phyloP scores from a whole-genome alignment of 441 rosid genomes.

The Dalechampia spathulata region DNA sequence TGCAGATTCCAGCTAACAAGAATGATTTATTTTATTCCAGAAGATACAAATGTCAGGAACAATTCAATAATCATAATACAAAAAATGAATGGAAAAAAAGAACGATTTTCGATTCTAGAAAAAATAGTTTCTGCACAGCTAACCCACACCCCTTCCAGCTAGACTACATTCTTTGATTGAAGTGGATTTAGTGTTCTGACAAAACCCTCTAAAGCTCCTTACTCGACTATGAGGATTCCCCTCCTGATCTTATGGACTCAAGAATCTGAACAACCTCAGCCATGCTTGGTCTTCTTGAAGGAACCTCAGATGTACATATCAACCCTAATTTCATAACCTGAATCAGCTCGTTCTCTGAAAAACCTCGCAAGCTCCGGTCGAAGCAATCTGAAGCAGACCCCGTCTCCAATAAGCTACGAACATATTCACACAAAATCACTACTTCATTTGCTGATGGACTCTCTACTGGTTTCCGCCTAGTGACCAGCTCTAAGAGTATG shows the following conservation, averaged over 20 bases:
- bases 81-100: slow-evolving; percentile 45
- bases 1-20: slow-evolving; percentile 7
- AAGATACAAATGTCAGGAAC: slow-evolving; percentile 25
- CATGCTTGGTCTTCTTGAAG: slow-evolving; percentile 91
- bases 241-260: slow-evolving; percentile 75
- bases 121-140: slow-evolving; percentile 33
- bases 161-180: slow-evolving; percentile 18
- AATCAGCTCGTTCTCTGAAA: slow-evolving; percentile 80
- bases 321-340: slow-evolving; percentile 95
- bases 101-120: slow-evolving; percentile 28
- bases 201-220: slow-evolving; percentile 7
- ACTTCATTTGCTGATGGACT: slow-evolving; percentile 54
- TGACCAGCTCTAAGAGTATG: slow-evolving; percentile 81
- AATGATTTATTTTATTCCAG: slow-evolving; percentile 37
- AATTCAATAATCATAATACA: slow-evolving; percentile 21
- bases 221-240: slow-evolving; percentile 37
- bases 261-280: slow-evolving; percentile 95
- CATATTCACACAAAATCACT: slow-evolving; percentile 74
- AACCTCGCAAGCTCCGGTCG: slow-evolving; percentile 58
- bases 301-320: slow-evolving; percentile 67
- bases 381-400: slow-evolving; percentile 85
- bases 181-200: slow-evolving; percentile 8
- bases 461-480: slow-evolving; percentile 87
- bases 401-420: slow-evolving; percentile 57
- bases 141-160: slow-evolving; percentile 24